Evolutionary conservation across 805 yeast genomes (phyloP).

Genomic region (Priceomyces castillae): DNA sequence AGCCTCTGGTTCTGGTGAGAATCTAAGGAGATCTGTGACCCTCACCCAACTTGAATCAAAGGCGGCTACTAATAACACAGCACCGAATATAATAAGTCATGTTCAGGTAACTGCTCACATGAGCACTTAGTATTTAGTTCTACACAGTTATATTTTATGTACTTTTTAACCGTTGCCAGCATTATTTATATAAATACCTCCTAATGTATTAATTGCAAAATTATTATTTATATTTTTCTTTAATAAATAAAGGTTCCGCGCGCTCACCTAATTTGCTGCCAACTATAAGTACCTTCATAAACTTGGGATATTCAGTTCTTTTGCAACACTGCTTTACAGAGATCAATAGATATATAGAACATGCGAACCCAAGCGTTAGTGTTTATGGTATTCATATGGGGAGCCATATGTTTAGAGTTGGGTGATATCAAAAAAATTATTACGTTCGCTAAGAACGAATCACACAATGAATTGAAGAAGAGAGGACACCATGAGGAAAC

Average conservation of each 20-base stretch:
- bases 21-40: slow-evolving; percentile 31
- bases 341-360: not conserved
- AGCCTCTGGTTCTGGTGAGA: slow-evolving; percentile 12
- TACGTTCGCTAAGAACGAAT: slow-evolving; percentile 3
- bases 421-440: slow-evolving; percentile 5
- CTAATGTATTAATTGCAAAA: not conserved
- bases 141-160: not conserved
- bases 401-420: slow-evolving; percentile 2
- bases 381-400: not conserved
- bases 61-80: slow-evolving; percentile 20
- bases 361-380: not conserved
- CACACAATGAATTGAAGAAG: slow-evolving; percentile 10
- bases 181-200: not conserved
- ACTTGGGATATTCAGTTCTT: not conserved
- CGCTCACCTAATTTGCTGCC: not conserved
- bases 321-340: not conserved
- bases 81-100: slow-evolving; percentile 40
- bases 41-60: slow-evolving; percentile 30
- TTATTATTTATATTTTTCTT: not conserved
- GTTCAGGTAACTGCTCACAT: slow-evolving; percentile 42
- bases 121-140: slow-evolving; percentile 23
- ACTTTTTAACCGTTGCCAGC: not conserved
- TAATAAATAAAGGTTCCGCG: slow-evolving; percentile 1
- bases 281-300: not conserved
- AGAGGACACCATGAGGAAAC: slow-evolving; percentile 32